Evolutionary conservation across 1,284 basidiomycete genomes (phyloP).

Genomic region (Malassezia globosa): DNA sequence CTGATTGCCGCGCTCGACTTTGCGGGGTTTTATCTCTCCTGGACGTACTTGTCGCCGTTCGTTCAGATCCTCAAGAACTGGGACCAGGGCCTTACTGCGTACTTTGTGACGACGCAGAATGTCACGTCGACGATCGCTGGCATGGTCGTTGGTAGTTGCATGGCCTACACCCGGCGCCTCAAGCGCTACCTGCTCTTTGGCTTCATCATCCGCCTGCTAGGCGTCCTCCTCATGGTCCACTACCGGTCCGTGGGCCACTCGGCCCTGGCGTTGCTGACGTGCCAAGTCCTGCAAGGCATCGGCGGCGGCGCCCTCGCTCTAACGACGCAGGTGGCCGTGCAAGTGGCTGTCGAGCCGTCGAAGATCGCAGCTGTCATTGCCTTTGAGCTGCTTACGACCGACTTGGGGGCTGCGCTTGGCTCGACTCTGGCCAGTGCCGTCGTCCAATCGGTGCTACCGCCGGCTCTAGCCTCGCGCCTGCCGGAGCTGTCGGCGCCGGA

Average conservation of each 20-base stretch:
- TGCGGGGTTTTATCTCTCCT: slow-evolving; percentile 48
- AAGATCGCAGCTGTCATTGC: slow-evolving; percentile 74
- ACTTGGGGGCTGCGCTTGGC: slow-evolving; percentile 66
- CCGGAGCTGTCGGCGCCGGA: slow-evolving; percentile 34
- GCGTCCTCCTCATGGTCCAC: slow-evolving; percentile 50
- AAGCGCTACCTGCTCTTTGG: slow-evolving; percentile 60
- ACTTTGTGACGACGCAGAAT: slow-evolving; percentile 48
- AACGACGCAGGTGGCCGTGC: slow-evolving; percentile 62
- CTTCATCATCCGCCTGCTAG: slow-evolving; percentile 59
- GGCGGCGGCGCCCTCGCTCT: slow-evolving; percentile 67
- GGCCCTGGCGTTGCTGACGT: slow-evolving; percentile 48
- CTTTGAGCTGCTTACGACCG: slow-evolving; percentile 64
- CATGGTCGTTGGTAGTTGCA: slow-evolving; percentile 54
- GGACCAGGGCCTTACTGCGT: slow-evolving; percentile 41
- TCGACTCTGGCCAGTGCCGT: slow-evolving; percentile 55
- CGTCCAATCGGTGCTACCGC: slow-evolving; percentile 57
- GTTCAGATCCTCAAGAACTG: slow-evolving; percentile 43
- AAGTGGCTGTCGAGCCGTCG: slow-evolving; percentile 62
- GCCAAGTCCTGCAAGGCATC: slow-evolving; percentile 61
- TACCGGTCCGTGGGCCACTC: slow-evolving; percentile 58
- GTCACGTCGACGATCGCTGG: slow-evolving; percentile 59
- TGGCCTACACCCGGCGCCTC: slow-evolving; percentile 55
- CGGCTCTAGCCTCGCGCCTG: slow-evolving; percentile 54
- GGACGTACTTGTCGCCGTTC: slow-evolving; percentile 43
- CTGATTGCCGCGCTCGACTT: slow-evolving; percentile 47